These are phyloP conservation scores for Komagataella kurtzmanii DNA, from an alignment of 805 yeast species.

Conservation along the genomic window DNA sequence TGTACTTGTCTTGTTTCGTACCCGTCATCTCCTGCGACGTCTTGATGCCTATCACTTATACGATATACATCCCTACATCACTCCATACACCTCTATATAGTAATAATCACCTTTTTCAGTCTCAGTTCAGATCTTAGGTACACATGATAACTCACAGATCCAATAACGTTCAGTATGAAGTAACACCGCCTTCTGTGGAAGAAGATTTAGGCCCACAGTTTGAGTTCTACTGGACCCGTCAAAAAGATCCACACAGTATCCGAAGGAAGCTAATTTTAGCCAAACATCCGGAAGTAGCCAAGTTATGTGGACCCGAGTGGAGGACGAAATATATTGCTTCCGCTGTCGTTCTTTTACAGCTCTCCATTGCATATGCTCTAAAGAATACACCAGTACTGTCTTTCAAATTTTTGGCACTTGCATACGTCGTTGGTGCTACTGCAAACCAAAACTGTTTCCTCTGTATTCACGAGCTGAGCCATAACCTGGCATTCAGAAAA, in stretches of 20 bases:
- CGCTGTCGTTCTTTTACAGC: conserved; percentile 56
- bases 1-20: not conserved
- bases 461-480: conserved; percentile 82
- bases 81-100: not conserved
- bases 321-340: conserved; percentile 64
- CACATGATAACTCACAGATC: conserved; percentile 10
- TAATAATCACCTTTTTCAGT: not conserved
- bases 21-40: not conserved
- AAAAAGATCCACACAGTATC: conserved; percentile 66
- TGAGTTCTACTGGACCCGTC: conserved; percentile 78
- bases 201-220: conserved; percentile 14
- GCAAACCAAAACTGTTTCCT: conserved; percentile 73
- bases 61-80: not conserved
- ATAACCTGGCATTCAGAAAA: conserved; percentile 69
- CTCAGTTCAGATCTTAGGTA: conserved; percentile 4
- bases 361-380: conserved; percentile 47
- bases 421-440: conserved; percentile 79
- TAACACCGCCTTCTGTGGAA: conserved; percentile 17
- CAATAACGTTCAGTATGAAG: conserved; percentile 8
- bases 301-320: conserved; percentile 79
- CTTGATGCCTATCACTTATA: not conserved
- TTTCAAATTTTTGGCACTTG: conserved; percentile 42
- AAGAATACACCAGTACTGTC: conserved; percentile 38
- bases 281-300: conserved; percentile 67
- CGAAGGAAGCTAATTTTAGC: conserved; percentile 64